phyloP scores from a whole-genome alignment of 306 rosid genomes.

The Vicia sativa region DNA sequence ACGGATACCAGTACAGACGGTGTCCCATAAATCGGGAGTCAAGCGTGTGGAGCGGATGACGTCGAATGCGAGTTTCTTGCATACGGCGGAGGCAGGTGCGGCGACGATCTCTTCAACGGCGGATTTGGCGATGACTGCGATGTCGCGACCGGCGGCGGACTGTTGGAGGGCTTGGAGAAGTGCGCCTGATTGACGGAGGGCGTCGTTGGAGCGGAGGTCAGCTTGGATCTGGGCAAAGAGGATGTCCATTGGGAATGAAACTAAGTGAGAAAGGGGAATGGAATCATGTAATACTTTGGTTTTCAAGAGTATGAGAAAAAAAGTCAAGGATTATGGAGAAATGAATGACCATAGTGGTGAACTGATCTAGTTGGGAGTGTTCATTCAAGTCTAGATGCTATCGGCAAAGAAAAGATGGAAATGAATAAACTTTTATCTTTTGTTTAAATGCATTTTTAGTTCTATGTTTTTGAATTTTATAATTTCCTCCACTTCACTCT shows the following conservation, averaged over 20 bases:
- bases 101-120: slow-evolving; percentile 98
- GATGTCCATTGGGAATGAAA: slow-evolving; percentile 62
- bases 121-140: slow-evolving; percentile 81
- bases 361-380: no score
- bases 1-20: slow-evolving; percentile 81
- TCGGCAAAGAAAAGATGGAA: no score
- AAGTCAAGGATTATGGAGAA: not conserved
- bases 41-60: slow-evolving; percentile 96
- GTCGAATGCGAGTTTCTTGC: slow-evolving; percentile 93
- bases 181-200: slow-evolving; percentile 95
- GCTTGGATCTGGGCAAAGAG: slow-evolving; percentile 99
- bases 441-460: no score
- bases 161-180: slow-evolving; percentile 98
- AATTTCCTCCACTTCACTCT: no score
- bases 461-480: no score
- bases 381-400: no score
- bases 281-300: not conserved
- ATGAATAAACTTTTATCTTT: no score
- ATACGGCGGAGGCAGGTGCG: slow-evolving; percentile 92
- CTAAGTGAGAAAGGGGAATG: no score
- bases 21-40: slow-evolving; percentile 95
- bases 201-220: slow-evolving; percentile 95
- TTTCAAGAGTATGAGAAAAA: not conserved
- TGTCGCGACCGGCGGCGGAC: slow-evolving; percentile 96
- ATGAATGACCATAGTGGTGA: not conserved